Base-by-base conservation (phyloP, 371 early-diverging fungal species). In the Haplosporangium sp. region DNA sequence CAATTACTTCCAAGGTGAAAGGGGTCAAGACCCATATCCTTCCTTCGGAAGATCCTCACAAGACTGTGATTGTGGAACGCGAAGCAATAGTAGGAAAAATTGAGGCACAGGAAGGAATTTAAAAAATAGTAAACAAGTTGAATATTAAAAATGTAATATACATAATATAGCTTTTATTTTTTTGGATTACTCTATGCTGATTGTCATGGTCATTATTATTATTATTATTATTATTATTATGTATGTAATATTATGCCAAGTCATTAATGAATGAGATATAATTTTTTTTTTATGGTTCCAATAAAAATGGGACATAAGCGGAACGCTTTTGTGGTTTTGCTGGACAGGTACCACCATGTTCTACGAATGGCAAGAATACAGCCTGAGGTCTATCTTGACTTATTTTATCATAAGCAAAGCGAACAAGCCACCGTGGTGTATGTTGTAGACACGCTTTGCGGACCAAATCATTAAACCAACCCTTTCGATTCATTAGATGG, bases 321-420 rank as follows among this genome's bases (percentile, higher is more conserved):
- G 74, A 73, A 11, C 63, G 74, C 15, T 56, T 67, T 45, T 73
- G 74, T 0, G 67, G 68, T 27, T 64, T 19, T 50, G 68, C 63
- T 39, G 57, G 74, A n/a, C 63, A 39, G 4, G 40, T 62, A 15
- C 74, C 74, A 8, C 64, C 64, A 2, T 63, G 58, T 13, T 67
- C 17, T 10, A 67, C 63, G 39, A 73, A 73, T 2, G 74, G 74
- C 17, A 73, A 42, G 27, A 48, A 73, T 15, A 56, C 63, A 42
- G 68, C 64, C 34, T 73, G 74, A 2, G 74, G 74, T 11, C 74
- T 63, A 40, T 73, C 74, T 58, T 73, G 67, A 34, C 68, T 73
- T 52, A 56, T 39, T 48, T 17, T 60, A 42, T 73, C 74, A 38
- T 73, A 66, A 4, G 50, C 42, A 6, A 73, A 37, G 9, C 67